Percentiles rank a stretch among this genome's conserved stretches.
Conservation (phyloP, 2,329 filamentous ascomycete genomes). For the Xylariaceae sp. region DNA sequence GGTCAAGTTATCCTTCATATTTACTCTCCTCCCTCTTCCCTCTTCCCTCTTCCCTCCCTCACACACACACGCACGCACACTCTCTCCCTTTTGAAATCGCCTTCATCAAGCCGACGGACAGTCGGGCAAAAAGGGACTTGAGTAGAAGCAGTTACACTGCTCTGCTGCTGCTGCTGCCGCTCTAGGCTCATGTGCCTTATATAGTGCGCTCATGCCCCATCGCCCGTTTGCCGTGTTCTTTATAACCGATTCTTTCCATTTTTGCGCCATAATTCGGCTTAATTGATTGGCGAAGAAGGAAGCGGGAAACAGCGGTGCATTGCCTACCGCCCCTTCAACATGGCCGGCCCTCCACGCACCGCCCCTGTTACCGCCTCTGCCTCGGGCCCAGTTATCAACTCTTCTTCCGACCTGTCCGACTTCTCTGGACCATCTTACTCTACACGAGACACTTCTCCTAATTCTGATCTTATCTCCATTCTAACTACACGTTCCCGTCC, state of each 20-base stretch:
- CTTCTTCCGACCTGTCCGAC: constrained; percentile 28
- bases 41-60: background rate
- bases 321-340: constrained; percentile 11
- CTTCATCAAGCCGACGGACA: constrained; percentile 9
- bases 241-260: background rate
- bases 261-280: constrained; percentile 16
- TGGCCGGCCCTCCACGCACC: constrained; percentile 15
- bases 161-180: constrained; percentile 9
- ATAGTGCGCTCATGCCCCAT: constrained; percentile 25
- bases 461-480: constrained; percentile 1
- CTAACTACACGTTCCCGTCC: constrained; percentile 8
- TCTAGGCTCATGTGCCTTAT: constrained; percentile 22
- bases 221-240: constrained; percentile 29
- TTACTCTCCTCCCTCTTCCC: background rate
- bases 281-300: constrained; percentile 16
- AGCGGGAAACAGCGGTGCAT: constrained; percentile 2
- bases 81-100: constrained; percentile 3
- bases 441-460: constrained; percentile 27
- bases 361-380: constrained; percentile 11
- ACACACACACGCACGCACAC: background rate
- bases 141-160: background rate
- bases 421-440: constrained; percentile 28
- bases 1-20: background rate
- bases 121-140: background rate
- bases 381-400: constrained; percentile 21